Evolutionary conservation across 164 flowering plant genomes (phyloP).

Genomic region (Stephania cephalantha): DNA sequence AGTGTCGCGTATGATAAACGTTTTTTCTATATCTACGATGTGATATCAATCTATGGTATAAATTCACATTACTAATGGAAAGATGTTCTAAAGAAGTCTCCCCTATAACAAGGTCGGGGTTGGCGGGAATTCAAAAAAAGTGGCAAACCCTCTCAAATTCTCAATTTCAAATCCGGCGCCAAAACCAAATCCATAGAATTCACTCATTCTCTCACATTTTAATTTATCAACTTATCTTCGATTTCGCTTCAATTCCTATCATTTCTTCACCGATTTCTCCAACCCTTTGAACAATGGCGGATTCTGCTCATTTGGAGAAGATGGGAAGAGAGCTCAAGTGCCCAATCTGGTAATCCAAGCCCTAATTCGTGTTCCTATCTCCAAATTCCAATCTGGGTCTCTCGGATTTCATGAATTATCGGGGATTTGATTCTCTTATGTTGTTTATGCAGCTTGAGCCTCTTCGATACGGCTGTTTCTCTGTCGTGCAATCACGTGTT

Average conservation of each 20-base stretch:
- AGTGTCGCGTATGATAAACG: no score
- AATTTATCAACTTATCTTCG: background rate
- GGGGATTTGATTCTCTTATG: background rate
- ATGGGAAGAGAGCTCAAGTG: conserved; percentile 96
- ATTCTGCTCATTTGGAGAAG: conserved; percentile 57
- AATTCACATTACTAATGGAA: no score
- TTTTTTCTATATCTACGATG: no score
- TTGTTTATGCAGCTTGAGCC: conserved; percentile 54
- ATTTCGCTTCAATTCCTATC: background rate
- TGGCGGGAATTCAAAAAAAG: background rate
- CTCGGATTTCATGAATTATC: background rate
- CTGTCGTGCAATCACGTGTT: conserved; percentile 86
- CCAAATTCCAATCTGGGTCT: background rate
- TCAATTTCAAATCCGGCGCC: background rate
- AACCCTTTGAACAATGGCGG: background rate
- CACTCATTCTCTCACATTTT: background rate
- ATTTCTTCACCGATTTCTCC: background rate
- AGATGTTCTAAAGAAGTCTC: no score
- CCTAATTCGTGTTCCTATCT: background rate
- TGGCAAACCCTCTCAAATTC: background rate
- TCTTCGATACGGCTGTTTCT: conserved; percentile 59
- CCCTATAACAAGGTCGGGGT: background rate
- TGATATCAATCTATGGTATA: no score
- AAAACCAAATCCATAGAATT: background rate
- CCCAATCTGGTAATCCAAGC: conserved; percentile 68